Evolutionary conservation across 2,329 filamentous ascomycete species (phyloP), one percentile per base, ranked within the genome.

Genomic region (Thermoascus crustaceus): DNA sequence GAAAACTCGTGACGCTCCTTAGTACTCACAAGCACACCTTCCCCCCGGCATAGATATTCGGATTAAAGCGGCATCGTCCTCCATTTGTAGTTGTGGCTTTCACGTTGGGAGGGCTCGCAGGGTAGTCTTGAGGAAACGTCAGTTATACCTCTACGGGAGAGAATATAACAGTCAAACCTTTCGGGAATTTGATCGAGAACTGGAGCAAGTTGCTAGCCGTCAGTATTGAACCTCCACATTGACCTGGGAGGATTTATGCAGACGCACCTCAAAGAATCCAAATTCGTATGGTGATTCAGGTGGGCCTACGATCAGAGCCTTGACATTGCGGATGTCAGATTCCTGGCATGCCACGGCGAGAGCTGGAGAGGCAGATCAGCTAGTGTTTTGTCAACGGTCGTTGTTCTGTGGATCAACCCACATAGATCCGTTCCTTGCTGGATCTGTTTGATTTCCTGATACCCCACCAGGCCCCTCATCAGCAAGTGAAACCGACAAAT

Each of bases 261-360:
- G 36, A 56, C 70, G 40, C 59, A 91, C 87, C 73, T 96, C 87
- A 55, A 94, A 96, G 65, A 95, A 95, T 3, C 91, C 91, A 55
- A 93, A 95, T 60, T 95, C 88, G 60, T 98, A 98, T 0, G 89
- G 88, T 1, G 88, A 94, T 49, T 91, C 88, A 45, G 89, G 86
- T 16, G 91, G 89, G 0, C 91, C 91, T 47, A 96, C 78, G 51
- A 96, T 89, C 44, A 96, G 63, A 32, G 88, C 86, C 55, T 79
- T 82, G 32, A 96, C 81, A 56, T 85, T 82, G 37, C 88, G 82
- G 41, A 96, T 85, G 60, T 98, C 87, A 48, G 79, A 73, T 61
- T 96, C 91, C 34, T 83, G 75, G 56, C 84, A 94, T 38, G 85
- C 83, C 32, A 95, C 87, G 7, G 85, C 85, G 44, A 96, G 75